Percentiles rank a stretch among this genome's conserved stretches.
These are phyloP conservation scores for Penicillium samsonianum DNA, from an alignment of 495 filamentous ascomycete genomes.

Conservation along the genomic window DNA sequence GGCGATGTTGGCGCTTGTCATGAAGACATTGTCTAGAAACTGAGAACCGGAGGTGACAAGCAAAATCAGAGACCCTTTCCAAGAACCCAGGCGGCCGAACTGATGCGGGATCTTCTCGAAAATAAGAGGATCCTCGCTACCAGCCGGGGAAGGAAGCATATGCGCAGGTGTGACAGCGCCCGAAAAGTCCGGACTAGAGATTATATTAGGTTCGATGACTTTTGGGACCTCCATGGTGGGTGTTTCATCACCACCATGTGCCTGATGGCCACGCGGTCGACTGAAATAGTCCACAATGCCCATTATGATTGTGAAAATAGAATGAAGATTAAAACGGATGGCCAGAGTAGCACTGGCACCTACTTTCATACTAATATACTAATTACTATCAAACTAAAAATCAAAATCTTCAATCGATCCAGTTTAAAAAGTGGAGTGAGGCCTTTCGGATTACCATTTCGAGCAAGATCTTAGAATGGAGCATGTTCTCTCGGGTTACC, in stretches of 20 bases:
- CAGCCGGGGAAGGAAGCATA: constrained; percentile 22
- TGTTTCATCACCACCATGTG: constrained; percentile 10
- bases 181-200: constrained; percentile 23
- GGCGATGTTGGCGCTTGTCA: constrained; percentile 43
- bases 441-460: constrained; percentile 13
- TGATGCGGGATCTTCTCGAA: constrained; percentile 31
- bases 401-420: constrained; percentile 19
- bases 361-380: constrained; percentile 11
- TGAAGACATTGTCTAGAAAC: constrained; percentile 43
- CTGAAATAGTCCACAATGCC: constrained; percentile 20
- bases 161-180: constrained; percentile 8
- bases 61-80: constrained; percentile 38
- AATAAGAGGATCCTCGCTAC: constrained; percentile 20
- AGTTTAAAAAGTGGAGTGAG: constrained; percentile 19
- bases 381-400: constrained; percentile 10
- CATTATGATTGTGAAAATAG: constrained; percentile 17
- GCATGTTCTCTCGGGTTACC: constrained; percentile 14
- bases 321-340: constrained; percentile 9
- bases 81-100: constrained; percentile 33
- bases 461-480: constrained; percentile 13
- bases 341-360: neutral
- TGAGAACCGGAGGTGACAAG: constrained; percentile 42
- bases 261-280: constrained; percentile 18
- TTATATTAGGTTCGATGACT: constrained; percentile 22
- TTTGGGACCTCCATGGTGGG: constrained; percentile 15